Evolutionary conservation across 352 stramenopile species (phyloP), one percentile per base, ranked within the genome.

Genomic region (Thalassiosira livingstoniorum): DNA sequence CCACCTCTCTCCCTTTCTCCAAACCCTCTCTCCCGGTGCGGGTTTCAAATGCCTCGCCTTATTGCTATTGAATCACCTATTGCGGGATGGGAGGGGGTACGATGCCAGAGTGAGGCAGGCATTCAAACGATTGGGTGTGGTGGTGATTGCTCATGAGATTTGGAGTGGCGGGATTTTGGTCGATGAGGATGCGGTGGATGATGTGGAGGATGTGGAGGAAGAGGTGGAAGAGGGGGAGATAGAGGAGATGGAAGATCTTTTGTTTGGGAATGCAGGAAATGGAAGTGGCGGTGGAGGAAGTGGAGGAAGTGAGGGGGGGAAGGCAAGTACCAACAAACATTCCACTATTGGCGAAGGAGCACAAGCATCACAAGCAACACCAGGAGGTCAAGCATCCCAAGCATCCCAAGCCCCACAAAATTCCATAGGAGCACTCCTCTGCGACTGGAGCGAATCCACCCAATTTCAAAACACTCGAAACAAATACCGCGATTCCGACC

Each of bases 31-130:
- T 54, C 87, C 87, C 29, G 88, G 90, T 47, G 76, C 82, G 69
- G 90, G 90, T 10, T 92, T 91, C 79, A 63, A 77, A 65, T 94
- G 90, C 73, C 63, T 94, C 51, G 79, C 90, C 0, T 62, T 94
- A 43, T 47, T 93, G 15, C 55, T 94, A 39, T 80, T 93, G 23
- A 88, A 93, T 54, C 85, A 94, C 79, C 64, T 94, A 15, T 71
- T 94, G 21, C 60, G 70, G 18, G 87, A 85, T 54, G 67, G 75
- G 25, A 60, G 80, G 11, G 90, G 90, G 27, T 94, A 94, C 58
- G 90, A 94, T 82, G 84, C 90, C 21, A 55, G 90, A 63, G 80
- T 93, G 43, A 85, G 90, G 15, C 85, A 90, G 35, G 88, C 78
- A 27, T 80, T 92, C 51, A 93, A 94, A 67, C 87, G 85, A 64